Evolutionary conservation across 2,329 filamentous ascomycete genomes (phyloP).

Genomic region (Talaromyces sp.): DNA sequence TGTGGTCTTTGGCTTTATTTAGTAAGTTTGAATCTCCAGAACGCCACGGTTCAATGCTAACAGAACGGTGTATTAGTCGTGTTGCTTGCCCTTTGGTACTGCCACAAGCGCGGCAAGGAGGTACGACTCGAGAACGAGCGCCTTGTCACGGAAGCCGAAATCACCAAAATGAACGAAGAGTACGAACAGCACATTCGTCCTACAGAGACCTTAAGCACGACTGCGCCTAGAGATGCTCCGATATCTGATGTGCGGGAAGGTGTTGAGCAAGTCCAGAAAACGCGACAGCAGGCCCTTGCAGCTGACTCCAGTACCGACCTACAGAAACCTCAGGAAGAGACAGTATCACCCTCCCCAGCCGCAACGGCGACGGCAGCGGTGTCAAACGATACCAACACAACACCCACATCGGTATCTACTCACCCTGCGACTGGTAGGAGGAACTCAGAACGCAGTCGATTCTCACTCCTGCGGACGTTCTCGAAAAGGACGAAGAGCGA

Average conservation of each 20-base stretch:
- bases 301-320: neutral
- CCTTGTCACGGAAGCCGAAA: conserved; percentile 46
- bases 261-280: conserved; percentile 38
- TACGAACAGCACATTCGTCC: conserved; percentile 31
- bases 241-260: conserved; percentile 40
- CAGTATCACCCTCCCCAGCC: neutral
- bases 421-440: neutral
- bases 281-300: conserved; percentile 26
- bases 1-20: conserved; percentile 86
- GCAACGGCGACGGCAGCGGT: neutral
- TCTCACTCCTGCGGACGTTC: conserved; percentile 18
- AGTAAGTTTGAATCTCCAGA: conserved; percentile 53
- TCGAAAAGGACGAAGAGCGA: conserved; percentile 22
- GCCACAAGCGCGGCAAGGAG: conserved; percentile 90
- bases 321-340: neutral
- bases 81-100: conserved; percentile 96
- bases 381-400: neutral
- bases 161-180: conserved; percentile 39
- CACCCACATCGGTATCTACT: neutral
- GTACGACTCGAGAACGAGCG: conserved; percentile 67
- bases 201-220: conserved; percentile 40
- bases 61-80: conserved; percentile 56
- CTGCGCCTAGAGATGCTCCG: conserved; percentile 40
- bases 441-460: conserved; percentile 9
- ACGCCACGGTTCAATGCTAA: neutral